These are phyloP conservation scores for Hordeum marinum DNA, from an alignment of 176 grass and related monocot species.

Conservation along the genomic window DNA sequence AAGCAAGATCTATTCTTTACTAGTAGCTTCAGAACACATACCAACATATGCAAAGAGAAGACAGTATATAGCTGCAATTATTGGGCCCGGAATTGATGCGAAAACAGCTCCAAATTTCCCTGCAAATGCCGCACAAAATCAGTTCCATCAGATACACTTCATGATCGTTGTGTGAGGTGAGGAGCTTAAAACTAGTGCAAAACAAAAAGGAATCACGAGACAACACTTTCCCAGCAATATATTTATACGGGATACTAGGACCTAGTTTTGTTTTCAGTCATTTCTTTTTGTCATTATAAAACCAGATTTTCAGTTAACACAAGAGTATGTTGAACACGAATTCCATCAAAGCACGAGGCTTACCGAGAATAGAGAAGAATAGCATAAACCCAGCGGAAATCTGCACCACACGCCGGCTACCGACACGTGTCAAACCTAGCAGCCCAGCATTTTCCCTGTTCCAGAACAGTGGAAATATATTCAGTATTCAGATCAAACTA, in stretches of 20 bases:
- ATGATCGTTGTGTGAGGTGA: not conserved
- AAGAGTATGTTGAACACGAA: not conserved
- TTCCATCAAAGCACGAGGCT: conserved; percentile 2
- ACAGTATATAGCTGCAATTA: conserved; percentile 45
- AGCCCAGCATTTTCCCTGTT: conserved; percentile 95
- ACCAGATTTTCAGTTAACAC: not conserved
- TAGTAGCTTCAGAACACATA: conserved; percentile 17
- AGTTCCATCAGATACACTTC: not conserved
- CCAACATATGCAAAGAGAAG: conserved; percentile 50
- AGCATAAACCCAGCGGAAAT: conserved; percentile 97
- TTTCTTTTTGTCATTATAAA: not conserved
- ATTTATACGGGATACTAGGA: not conserved
- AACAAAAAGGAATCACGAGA: not conserved
- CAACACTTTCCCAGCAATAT: not conserved
- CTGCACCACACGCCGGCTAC: conserved; percentile 77
- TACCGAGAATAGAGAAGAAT: conserved; percentile 94
- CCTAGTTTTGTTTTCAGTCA: not conserved
- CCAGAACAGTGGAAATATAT: conserved; percentile 14
- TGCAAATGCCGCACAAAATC: conserved; percentile 1
- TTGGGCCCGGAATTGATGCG: conserved; percentile 38
- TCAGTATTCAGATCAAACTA: conserved; percentile 2
- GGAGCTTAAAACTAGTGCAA: not conserved
- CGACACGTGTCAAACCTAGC: conserved; percentile 74
- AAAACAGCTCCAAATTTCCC: conserved; percentile 64
- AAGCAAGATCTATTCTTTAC: not conserved